Evolutionary conservation across 495 filamentous ascomycete genomes (phyloP), one percentile per base, ranked within the genome.

Genomic region (Aspergillus sparsus): DNA sequence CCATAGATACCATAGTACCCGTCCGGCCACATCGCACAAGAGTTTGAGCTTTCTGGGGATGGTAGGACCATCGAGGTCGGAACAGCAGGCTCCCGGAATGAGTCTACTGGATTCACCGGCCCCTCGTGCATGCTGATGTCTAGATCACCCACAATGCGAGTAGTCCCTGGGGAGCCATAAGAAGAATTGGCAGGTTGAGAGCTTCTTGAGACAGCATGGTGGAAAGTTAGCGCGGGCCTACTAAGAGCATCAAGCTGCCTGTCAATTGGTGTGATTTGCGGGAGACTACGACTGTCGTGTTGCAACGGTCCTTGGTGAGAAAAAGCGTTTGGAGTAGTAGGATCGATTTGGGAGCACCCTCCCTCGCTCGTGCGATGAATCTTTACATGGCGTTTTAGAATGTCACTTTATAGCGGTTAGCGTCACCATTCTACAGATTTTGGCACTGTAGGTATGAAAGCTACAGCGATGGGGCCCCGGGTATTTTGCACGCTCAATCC

Each of bases 1-100:
- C 52, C 52, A 41, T 54, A 54, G 10, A 54, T 36, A 1, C 52
- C 52, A 39, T 54, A 54, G 52, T 27, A 41, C 15, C 51, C 51
- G n/a, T 39, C 51, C 18, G 33, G n/a, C 15, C 35, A 21, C 12
- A 36, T 21, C 10, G 52, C 33, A 18, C 18, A 53, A 5, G 52
- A 39, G 3, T 27, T 16, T 36, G 35, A 41, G 35, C 52, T 54
- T 39, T 18, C n/a, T 37, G 52, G 52, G 7, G 52, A 54, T 12
- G 52, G 34, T 6, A 27, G 15, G 27, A 8, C n/a, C 6, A 15
- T 41, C 35, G 7, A 7, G 35, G 15, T 54, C 15, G 52, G 34
- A 37, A 2, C 11, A 3, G 18, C 15, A 21, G 52, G 1, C 6
- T 13, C 47, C 15, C 1, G 7, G 18, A 50, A 32, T 10, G 18